Percentiles rank a stretch among this genome's conserved stretches.
Conservation (phyloP, 371 early-diverging fungal species). For the Mucor racemosus region DNA sequence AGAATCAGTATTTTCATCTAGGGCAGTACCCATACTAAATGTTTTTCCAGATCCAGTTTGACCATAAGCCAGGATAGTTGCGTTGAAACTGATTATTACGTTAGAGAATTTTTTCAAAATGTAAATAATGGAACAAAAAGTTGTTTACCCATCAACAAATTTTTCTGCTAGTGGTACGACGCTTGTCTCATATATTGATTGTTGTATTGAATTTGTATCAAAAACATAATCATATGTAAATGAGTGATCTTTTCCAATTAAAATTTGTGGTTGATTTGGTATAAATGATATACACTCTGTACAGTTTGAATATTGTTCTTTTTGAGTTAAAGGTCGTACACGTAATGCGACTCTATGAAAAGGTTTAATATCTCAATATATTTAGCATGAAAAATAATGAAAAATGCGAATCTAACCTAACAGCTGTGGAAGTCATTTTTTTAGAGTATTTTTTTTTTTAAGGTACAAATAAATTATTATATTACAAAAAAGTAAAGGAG, state of each 20-base stretch:
- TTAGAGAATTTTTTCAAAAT: conserved; percentile 8
- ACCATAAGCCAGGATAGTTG: conserved; percentile 95
- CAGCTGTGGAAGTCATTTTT: conserved; percentile 42
- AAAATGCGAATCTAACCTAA: conserved; percentile 29
- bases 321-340: conserved; percentile 77
- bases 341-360: conserved; percentile 75
- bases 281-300: conserved; percentile 72
- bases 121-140: neutral
- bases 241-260: conserved; percentile 67
- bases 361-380: neutral
- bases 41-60: conserved; percentile 57
- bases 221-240: conserved; percentile 92
- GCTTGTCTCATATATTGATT: conserved; percentile 68
- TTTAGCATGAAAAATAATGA: conserved; percentile 1
- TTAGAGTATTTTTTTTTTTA: neutral
- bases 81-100: conserved; percentile 66
- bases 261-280: conserved; percentile 65
- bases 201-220: conserved; percentile 71
- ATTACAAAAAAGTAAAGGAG: conserved; percentile 5
- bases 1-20: conserved; percentile 44
- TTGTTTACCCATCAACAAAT: conserved; percentile 85
- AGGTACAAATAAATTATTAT: conserved; percentile 3
- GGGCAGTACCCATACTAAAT: conserved; percentile 66
- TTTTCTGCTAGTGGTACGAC: conserved; percentile 79
- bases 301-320: conserved; percentile 74